Evolutionary conservation across 805 yeast genomes (phyloP).

Genomic region (Blastobotrys americana): DNA sequence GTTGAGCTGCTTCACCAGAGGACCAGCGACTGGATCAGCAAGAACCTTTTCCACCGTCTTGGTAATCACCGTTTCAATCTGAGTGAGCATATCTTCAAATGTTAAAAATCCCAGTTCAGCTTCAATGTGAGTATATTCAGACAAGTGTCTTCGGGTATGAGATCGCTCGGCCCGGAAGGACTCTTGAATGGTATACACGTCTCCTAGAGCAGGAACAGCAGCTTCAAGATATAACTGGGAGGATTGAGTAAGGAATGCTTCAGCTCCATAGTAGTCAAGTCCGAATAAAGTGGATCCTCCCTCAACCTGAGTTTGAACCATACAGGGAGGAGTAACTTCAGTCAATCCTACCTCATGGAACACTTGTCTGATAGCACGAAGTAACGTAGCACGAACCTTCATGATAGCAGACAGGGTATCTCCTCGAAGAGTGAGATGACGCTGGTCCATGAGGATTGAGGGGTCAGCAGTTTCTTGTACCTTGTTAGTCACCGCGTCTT

Average conservation of each 20-base stretch:
- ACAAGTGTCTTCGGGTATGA: conserved; percentile 95
- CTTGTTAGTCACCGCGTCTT: conserved; percentile 89
- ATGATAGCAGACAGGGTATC: conserved; percentile 87
- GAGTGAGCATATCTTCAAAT: conserved; percentile 79
- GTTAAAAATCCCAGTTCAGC: conserved; percentile 82
- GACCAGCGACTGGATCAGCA: conserved; percentile 89
- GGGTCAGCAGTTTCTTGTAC: conserved; percentile 93
- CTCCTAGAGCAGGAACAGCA: conserved; percentile 92
- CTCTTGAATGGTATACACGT: conserved; percentile 95
- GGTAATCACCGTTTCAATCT: conserved; percentile 74
- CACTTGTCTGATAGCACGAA: conserved; percentile 67
- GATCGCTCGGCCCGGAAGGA: conserved; percentile 99
- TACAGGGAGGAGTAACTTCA: conserved; percentile 98
- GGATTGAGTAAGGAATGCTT: conserved; percentile 92
- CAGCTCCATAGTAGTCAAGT: conserved; percentile 92
- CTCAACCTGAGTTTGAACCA: conserved; percentile 99
- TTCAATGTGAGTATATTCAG: conserved; percentile 96
- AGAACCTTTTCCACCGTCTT: conserved; percentile 65
- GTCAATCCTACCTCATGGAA: conserved; percentile 64
- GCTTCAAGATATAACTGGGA: conserved; percentile 97
- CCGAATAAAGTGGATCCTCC: conserved; percentile 96
- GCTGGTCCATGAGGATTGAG: conserved; percentile 81
- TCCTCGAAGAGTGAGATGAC: conserved; percentile 95
- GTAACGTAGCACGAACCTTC: conserved; percentile 84
- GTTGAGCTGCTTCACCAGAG: conserved; percentile 83